Evolutionary conservation across 1,284 basidiomycete species (phyloP), one percentile per base, ranked within the genome.

Genomic region (Microbotryum silenes-acaulis): DNA sequence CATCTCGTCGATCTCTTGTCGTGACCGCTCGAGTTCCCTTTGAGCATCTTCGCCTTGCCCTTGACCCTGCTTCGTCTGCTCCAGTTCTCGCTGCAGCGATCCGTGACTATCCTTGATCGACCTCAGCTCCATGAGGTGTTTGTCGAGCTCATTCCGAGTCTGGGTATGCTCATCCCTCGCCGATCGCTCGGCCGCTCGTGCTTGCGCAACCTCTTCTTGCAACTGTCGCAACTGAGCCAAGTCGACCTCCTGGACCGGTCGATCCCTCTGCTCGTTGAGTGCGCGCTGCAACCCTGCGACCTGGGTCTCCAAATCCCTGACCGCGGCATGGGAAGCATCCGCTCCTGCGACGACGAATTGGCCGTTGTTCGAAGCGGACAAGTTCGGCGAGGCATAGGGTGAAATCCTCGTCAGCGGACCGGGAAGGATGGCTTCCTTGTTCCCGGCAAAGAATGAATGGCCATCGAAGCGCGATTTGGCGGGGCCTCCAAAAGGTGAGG

Each of bases 381-480:
- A 53, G 31, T 18, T 33, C 29, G 47, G 56, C 16, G n/a, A 51
- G 42, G 9, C 16, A 23, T 20, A 45, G n/a, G 51, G 51, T 20
- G 51, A 53, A n/a, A 8, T 50, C 12, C 31, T 23, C 27, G 54
- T 23, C n/a, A 18, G 37, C 8, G 51, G 12, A 23, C 42, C 45
- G 21, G 64, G 64, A 16, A 65, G 56, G 18, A 64, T 44, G 9
- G 67, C 70, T 25, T 67, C 65, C 29, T 54, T 51, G 54, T 68
- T 65, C 33, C 65, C 60, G 20, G 68, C 68, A 45, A 65, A 67
- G 52, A 70, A 60, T 31, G 63, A 63, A 18, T 60, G 51, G 14
- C 65, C 67, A 53, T 69, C 66, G 56, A 71, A 71, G 6, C 56
- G 47, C 14, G 27, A 42, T 12, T 29, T 2, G 21, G 10, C 21